phyloP scores from a whole-genome alignment of 2,329 filamentous ascomycete species.

The Amphichorda felina region DNA sequence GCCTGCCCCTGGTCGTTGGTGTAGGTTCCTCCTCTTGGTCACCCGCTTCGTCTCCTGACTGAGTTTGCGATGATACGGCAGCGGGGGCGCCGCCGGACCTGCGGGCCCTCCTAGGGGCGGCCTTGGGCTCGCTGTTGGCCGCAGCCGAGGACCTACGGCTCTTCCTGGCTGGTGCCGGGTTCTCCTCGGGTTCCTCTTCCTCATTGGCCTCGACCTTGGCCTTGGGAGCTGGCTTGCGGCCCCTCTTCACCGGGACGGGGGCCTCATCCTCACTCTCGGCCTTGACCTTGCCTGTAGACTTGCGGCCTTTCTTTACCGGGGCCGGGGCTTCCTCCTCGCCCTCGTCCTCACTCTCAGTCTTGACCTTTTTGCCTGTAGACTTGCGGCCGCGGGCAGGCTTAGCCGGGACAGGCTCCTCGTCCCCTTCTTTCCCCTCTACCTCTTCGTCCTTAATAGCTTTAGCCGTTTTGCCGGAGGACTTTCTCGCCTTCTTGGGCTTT shows the following conservation, averaged over 20 bases:
- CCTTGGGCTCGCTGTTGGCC: no score
- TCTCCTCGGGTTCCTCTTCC: constrained; percentile 2
- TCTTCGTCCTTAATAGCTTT: constrained; percentile 1
- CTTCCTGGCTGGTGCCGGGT: constrained; percentile 8
- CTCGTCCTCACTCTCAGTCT: constrained; percentile 6
- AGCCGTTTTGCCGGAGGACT: background rate
- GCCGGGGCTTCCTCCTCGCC: background rate
- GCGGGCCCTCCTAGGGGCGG: no score
- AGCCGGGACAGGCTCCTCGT: constrained; percentile 10
- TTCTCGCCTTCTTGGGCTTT: constrained; percentile 4
- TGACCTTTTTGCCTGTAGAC: constrained; percentile 2
- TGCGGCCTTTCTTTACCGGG: background rate
- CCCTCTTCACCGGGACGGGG: constrained; percentile 4
- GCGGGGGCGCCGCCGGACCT: no score
- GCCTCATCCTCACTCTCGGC: constrained; percentile 4
- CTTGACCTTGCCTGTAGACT: constrained; percentile 6
- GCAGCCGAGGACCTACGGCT: constrained; percentile 8
- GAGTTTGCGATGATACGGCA: no score
- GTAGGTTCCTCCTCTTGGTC: no score
- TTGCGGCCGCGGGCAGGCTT: constrained; percentile 12
- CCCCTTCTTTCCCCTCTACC: background rate
- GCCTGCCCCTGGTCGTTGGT: background rate
- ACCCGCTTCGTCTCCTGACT: no score
- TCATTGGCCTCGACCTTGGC: constrained; percentile 6
- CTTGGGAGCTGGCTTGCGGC: constrained; percentile 7